Evolutionary conservation across 306 rosid genomes (phyloP).

Genomic region (Astragalus glycyphyllos): DNA sequence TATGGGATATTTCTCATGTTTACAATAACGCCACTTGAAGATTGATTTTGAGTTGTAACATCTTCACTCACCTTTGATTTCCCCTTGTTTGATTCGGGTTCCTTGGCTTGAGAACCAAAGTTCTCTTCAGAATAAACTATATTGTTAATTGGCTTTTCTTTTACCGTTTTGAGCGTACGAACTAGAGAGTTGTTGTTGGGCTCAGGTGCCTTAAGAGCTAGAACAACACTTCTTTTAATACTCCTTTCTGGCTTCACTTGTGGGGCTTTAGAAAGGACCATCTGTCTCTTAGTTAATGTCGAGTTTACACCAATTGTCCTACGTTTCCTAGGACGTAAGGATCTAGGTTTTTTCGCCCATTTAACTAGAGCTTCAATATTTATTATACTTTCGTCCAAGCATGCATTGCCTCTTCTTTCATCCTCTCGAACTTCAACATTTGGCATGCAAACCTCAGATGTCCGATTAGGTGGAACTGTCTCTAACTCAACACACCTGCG

Average conservation of each 20-base stretch:
- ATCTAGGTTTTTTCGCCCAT: background rate
- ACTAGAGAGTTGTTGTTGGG: constrained; percentile 8
- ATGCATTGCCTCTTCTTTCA: background rate
- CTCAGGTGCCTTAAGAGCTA: constrained; percentile 12
- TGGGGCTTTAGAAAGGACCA: too few relatives aligned
- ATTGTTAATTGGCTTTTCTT: constrained; percentile 14
- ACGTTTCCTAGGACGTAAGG: background rate
- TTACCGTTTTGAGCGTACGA: constrained; percentile 17
- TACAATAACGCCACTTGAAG: background rate
- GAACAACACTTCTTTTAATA: constrained; percentile 7
- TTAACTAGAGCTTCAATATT: too few relatives aligned
- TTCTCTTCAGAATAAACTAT: background rate
- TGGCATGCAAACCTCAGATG: constrained; percentile 47
- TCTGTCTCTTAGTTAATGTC: constrained; percentile 19
- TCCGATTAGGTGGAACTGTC: constrained; percentile 43
- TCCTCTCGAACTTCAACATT: background rate
- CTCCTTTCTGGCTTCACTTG: background rate
- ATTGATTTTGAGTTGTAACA: background rate
- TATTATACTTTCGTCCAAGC: background rate
- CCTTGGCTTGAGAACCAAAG: background rate
- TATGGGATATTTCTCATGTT: background rate
- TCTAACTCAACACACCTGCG: constrained; percentile 40
- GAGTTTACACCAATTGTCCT: constrained; percentile 9
- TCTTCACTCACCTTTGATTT: background rate
- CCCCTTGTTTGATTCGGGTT: too few relatives aligned